phyloP scores from a whole-genome alignment of 805 yeast species.

The Hanseniaspora lindneri region DNA sequence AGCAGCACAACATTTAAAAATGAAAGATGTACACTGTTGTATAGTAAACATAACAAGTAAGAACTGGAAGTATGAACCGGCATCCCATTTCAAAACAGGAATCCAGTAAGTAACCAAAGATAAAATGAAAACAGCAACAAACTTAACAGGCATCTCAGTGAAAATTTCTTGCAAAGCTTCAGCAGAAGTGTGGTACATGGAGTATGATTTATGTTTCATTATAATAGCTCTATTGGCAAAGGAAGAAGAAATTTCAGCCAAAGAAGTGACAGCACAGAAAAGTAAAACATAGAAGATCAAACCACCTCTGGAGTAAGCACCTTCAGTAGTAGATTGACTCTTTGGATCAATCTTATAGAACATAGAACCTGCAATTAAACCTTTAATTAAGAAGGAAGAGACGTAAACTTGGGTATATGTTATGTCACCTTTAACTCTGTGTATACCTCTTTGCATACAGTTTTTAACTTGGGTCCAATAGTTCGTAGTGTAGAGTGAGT shows the following conservation, averaged over 20 bases:
- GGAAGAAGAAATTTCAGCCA: slow-evolving; percentile 49
- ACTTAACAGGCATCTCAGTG: slow-evolving; percentile 46
- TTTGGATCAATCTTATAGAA: slow-evolving; percentile 38
- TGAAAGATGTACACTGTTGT: slow-evolving; percentile 42
- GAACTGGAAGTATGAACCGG: slow-evolving; percentile 45
- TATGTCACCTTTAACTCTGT: slow-evolving; percentile 45
- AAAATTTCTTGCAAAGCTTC: slow-evolving; percentile 48
- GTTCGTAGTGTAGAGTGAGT: slow-evolving; percentile 35
- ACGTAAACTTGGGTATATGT: slow-evolving; percentile 42
- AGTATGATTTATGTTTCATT: slow-evolving; percentile 52
- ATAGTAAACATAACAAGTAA: slow-evolving; percentile 36
- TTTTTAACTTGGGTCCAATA: slow-evolving; percentile 41
- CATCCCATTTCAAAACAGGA: slow-evolving; percentile 39
- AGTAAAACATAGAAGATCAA: slow-evolving; percentile 48
- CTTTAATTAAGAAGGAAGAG: slow-evolving; percentile 43
- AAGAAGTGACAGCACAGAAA: slow-evolving; percentile 47
- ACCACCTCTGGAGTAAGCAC: slow-evolving; percentile 55
- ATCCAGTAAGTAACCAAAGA: slow-evolving; percentile 42
- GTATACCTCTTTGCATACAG: slow-evolving; percentile 43
- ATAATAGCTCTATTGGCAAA: slow-evolving; percentile 52
- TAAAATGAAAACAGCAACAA: slow-evolving; percentile 38
- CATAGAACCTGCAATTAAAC: slow-evolving; percentile 49
- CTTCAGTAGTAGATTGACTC: slow-evolving; percentile 35
- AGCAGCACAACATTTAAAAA: slow-evolving; percentile 44
- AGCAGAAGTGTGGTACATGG: slow-evolving; percentile 55